A percentile compares a stretch with the other conserved stretches of the same genome.
These are phyloP conservation scores for Naegleria lovaniensis DNA, from an alignment of 208 protist genomes.

Conservation along the genomic window DNA sequence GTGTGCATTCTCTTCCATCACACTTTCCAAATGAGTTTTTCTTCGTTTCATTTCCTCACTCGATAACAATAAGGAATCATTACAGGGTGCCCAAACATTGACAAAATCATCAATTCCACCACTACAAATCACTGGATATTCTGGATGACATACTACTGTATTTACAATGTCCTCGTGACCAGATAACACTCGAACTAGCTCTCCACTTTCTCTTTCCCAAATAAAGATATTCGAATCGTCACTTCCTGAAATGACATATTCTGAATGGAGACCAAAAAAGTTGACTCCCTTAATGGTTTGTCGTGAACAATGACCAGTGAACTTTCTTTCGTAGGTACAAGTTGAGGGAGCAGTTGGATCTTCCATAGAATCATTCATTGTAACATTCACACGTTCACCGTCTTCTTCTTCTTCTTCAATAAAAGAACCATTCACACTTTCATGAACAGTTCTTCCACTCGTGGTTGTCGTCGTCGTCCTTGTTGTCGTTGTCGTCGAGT, in stretches of 20 bases:
- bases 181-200: background rate
- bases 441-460: too few species aligned
- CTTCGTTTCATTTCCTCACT: background rate
- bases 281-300: slow-evolving; percentile 15
- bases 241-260: background rate
- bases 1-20: too few species aligned
- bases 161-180: background rate
- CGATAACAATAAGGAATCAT: background rate
- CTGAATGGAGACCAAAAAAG: background rate
- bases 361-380: too few species aligned
- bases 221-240: background rate
- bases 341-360: too few species aligned
- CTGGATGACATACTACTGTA: background rate
- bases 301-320: background rate
- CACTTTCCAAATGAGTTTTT: background rate
- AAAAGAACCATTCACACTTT: too few species aligned
- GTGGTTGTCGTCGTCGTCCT: too few species aligned
- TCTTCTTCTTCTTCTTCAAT: too few species aligned
- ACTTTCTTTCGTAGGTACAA: background rate
- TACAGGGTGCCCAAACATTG: background rate
- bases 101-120: background rate
- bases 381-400: too few species aligned
- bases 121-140: background rate
- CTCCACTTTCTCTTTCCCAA: slow-evolving; percentile 4
- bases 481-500: too few species aligned